These are phyloP conservation scores for Hyaloscypha finlandica DNA, from an alignment of 495 filamentous ascomycete genomes.

Conservation along the genomic window DNA sequence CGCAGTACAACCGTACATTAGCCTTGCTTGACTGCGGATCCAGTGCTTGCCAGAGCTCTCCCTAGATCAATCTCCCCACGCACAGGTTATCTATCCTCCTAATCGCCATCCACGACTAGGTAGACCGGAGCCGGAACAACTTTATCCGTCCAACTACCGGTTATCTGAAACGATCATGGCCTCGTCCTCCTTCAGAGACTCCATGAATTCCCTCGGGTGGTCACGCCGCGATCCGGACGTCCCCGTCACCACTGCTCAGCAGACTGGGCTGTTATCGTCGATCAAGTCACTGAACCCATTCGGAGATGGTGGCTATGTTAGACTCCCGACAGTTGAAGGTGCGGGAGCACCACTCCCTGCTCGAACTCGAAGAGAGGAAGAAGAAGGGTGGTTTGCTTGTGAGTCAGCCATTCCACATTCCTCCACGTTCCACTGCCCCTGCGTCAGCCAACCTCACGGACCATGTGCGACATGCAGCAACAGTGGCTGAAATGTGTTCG, in stretches of 20 bases:
- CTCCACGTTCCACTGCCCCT: conserved; percentile 22
- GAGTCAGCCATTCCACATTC: conserved; percentile 54
- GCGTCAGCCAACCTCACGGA: conserved; percentile 31
- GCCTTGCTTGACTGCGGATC: neutral
- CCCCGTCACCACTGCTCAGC: conserved; percentile 73
- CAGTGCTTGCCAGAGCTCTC: conserved; percentile 4
- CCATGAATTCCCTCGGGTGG: conserved; percentile 94
- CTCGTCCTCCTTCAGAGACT: conserved; percentile 85
- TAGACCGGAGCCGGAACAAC: conserved; percentile 1
- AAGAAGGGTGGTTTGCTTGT: conserved; percentile 95
- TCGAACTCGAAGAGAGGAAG: conserved; percentile 82
- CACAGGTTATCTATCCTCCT: neutral
- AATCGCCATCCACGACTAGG: conserved; percentile 15
- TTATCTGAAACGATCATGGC: conserved; percentile 62
- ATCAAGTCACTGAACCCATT: conserved; percentile 90
- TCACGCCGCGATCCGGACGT: conserved; percentile 80
- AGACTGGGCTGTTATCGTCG: conserved; percentile 69
- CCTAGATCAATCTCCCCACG: neutral
- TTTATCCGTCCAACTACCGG: conserved; percentile 15
- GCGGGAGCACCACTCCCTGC: conserved; percentile 88
- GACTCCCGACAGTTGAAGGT: conserved; percentile 81
- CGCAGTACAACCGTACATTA: conserved; percentile 12
- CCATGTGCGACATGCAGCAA: conserved; percentile 30
- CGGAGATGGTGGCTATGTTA: conserved; percentile 82
- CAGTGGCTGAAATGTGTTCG: conserved; percentile 24